A percentile compares a stretch with the other conserved stretches of the same genome.
Conservation (phyloP, 176 grass and related monocot genomes). For the Elaeis guineensis region DNA sequence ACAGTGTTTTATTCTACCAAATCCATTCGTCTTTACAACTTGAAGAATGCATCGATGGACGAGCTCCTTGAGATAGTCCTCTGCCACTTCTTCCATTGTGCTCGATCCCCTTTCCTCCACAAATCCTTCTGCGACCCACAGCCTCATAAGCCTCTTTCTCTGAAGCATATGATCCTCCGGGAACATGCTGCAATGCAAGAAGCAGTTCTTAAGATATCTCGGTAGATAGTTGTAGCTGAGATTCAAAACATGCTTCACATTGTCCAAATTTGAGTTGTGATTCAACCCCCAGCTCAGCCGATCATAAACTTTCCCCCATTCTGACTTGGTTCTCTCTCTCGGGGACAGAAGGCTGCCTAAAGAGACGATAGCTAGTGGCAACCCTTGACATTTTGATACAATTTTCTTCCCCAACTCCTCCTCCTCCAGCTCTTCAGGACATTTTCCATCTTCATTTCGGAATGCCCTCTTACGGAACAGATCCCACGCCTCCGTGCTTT, state of each 20-base stretch:
- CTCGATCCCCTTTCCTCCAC: constrained; percentile 21
- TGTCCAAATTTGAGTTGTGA: constrained; percentile 22
- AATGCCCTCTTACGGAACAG: constrained; percentile 41
- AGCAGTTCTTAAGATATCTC: constrained; percentile 44
- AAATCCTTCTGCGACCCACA: constrained; percentile 56
- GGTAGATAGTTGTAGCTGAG: constrained; percentile 43
- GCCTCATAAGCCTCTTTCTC: constrained; percentile 23
- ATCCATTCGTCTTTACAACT: constrained; percentile 1
- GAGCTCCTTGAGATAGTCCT: constrained; percentile 26
- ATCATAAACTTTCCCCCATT: constrained; percentile 24
- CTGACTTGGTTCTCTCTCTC: not conserved
- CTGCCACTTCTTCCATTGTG: constrained; percentile 46
- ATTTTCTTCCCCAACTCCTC: constrained; percentile 13
- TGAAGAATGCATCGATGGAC: constrained; percentile 41
- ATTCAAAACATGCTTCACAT: constrained; percentile 32
- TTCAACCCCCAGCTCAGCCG: constrained; percentile 37
- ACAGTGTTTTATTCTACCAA: constrained; percentile 4
- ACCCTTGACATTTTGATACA: constrained; percentile 33
- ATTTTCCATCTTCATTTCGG: not conserved
- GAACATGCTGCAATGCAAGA: constrained; percentile 42
- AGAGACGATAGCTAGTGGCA: constrained; percentile 42
- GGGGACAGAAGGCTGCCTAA: constrained; percentile 26
- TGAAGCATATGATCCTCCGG: constrained; percentile 31
- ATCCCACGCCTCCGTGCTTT: constrained; percentile 11
- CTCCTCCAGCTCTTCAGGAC: constrained; percentile 6